Base-by-base conservation (phyloP, 176 grass and related monocot genomes). In the Phoenix dactylifera region DNA sequence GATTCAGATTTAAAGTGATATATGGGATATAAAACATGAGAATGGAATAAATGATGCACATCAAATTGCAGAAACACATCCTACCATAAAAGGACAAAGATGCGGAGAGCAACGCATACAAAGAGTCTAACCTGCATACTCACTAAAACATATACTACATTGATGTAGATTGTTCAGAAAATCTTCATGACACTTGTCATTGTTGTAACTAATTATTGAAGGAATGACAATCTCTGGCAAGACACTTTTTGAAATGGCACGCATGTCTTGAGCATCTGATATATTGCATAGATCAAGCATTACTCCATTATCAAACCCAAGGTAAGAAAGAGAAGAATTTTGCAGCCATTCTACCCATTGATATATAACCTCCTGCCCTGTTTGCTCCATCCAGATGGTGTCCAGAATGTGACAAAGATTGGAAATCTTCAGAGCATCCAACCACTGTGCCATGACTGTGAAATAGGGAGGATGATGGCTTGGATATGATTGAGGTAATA, bases 141-240 rank as follows among this genome's bases (percentile, higher is more conserved):
- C 59, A 66, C 52, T 44, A 44, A 44, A 44, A 44, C 86, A 89
- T 64, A 89, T 85, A 76, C 75, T 69, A 57, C 86, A 89, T 54
- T 79, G 63, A 66, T 85, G 81, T 24, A 85, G 62, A 69, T 73
- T 79, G 55, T 65, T 53, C 44, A 89, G 84, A 68, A 89, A 85
- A 55, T 74, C 74, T 82, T 89, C 78, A 66, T 76, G 81, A 12
- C 61, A 25, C 56, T 66, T 82, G 26, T 69, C 69, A 20, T 82
- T 68, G 58, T 85, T 79, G 52, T 72, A 85, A 75, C 71, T 82
- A 44, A 79, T 89, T 64, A 89, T 72, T 58, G 71, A 82, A n/a
- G 86, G 78, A 85, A 89, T 89, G 62, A 75, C 57, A 51, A 68
- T 54, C 74, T 85, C 86, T 18, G 78, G 82, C 53, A 50, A 15